These are phyloP conservation scores for Fagopyrum tataricum DNA, from an alignment of 148 eudicot genomes.

Conservation along the genomic window DNA sequence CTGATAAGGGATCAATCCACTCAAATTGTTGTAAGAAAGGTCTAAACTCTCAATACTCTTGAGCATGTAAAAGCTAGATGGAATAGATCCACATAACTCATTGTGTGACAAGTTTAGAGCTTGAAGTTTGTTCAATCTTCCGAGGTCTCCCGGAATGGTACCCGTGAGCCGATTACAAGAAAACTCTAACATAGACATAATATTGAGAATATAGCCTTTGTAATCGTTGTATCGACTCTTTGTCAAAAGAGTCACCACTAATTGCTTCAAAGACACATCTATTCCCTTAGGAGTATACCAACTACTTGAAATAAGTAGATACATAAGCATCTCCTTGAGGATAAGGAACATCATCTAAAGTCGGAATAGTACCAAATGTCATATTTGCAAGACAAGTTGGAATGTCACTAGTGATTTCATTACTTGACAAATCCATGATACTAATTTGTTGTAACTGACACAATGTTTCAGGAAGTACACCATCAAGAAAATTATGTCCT, in stretches of 20 bases:
- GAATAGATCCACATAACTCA: constrained; percentile 16
- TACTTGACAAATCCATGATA: constrained; percentile 18
- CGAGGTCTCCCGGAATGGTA: constrained; percentile 14
- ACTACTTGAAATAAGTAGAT: no score
- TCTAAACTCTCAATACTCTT: not conserved
- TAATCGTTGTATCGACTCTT: not conserved
- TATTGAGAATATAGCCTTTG: not conserved
- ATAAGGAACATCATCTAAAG: no score
- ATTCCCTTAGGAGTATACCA: not conserved
- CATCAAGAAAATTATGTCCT: not conserved
- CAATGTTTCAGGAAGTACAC: constrained; percentile 3
- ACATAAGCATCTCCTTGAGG: no score
- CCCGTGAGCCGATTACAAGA: constrained; percentile 17
- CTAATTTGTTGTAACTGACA: not conserved
- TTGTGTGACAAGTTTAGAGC: constrained; percentile 19
- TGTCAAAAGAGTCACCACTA: not conserved
- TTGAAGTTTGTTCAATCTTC: not conserved
- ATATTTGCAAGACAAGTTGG: constrained; percentile 14
- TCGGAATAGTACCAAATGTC: no score
- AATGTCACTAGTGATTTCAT: constrained; percentile 9
- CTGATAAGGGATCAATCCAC: not conserved
- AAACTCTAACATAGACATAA: constrained; percentile 12
- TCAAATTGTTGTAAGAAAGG: not conserved
- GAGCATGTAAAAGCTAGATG: constrained; percentile 1
- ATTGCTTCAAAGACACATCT: not conserved